Base-by-base conservation (phyloP, 2,329 filamentous ascomycete genomes). In the Verruconis gallopava region DNA sequence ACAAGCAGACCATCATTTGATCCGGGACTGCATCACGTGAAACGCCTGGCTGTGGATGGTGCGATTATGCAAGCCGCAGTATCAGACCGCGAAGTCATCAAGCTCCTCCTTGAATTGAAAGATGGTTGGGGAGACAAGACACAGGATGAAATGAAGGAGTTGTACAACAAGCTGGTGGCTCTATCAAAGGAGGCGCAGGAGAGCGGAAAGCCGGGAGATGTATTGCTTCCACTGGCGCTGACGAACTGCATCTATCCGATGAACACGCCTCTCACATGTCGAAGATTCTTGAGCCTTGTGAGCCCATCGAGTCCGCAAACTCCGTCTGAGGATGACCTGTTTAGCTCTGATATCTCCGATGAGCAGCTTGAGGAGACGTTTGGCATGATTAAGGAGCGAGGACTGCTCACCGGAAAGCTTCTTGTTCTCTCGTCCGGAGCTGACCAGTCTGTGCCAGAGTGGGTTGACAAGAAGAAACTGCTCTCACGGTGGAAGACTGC, bases 41-140 rank as follows among this genome's bases (percentile, higher is more conserved):
- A 33, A 25, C 62, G 72, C 9, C 71, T 74, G 0, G 63, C 45
- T 0, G 62, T 93, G 1, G 75, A 89, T 46, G 85, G 81, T 30
- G 78, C 77, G 38, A 80, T 94, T 37, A 62, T 94, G 43, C 86
- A 93, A 57, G 85, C 80, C 0, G 77, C 82, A 0, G 78, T 88
- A 3, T 84, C 77, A 1, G 85, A 93, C 56, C 70, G 85, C 21
- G 80, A 93, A 55, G 73, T 70, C 0, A 53, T 81, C 11, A 30
- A 30, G 25, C 25, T 30, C 9, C 25, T 30, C n/a, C 25, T 48
- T 43, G 4, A 47, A 52, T 20, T 50, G 17, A 22, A 47, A 28
- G 28, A 47, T 11, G 50, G 50, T 32, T 49, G 42, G 36, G 17
- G 35, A 4, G 48, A 46, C 25, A 48, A 50, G 5, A 42, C 50